Base-by-base conservation (phyloP, 768 basidiomycete species). In the Imleria badia region DNA sequence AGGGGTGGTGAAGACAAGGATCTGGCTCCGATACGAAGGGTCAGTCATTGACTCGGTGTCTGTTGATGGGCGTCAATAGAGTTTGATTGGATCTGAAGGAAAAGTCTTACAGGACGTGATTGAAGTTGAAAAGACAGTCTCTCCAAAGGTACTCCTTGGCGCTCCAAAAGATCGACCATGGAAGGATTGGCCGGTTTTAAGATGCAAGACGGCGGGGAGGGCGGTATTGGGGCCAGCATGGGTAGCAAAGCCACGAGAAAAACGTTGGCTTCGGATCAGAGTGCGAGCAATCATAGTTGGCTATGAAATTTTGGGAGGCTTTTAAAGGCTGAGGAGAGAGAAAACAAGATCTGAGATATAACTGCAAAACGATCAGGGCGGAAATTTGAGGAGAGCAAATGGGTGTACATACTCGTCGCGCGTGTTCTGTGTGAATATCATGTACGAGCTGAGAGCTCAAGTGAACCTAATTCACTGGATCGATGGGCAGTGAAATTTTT, bases 21-120 rank as follows among this genome's bases (percentile, higher is more conserved):
- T 96, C 73, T 99, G 97, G 47, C 93, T 89, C 33, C 93, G 90
- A 73, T 99, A 98, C 9, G 97, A 98, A 8, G 97, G 97, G 71
- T 99, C 97, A 35, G 97, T 99, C 97, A 99, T 98, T 9, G 94
- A 97, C 75, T 99, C 97, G 44, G 96, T 98, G 72, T 99, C 94
- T 96, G 67, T n/a, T 38, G 26, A 19, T 55, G 59, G 55, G 57
- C 10, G 17, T 52, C 49, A 62, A 45, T 6, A 42, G 41, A 40
- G 58, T 52, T 51, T 49, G 38, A 56, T 49, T 2, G 33, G 15
- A 52, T 30, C 8, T 48, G 29, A 34, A 13, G 51, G 26, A 44
- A 15, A 48, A 23, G 45, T 78, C 89, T 63, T 58, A 94, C 94
- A 99, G 38, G 94, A 97, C 1, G 97, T 99, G 71, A 99, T 99